These are phyloP conservation scores for Desmodesmus armatus DNA, from an alignment of 139 green algal genomes.

Conservation along the genomic window DNA sequence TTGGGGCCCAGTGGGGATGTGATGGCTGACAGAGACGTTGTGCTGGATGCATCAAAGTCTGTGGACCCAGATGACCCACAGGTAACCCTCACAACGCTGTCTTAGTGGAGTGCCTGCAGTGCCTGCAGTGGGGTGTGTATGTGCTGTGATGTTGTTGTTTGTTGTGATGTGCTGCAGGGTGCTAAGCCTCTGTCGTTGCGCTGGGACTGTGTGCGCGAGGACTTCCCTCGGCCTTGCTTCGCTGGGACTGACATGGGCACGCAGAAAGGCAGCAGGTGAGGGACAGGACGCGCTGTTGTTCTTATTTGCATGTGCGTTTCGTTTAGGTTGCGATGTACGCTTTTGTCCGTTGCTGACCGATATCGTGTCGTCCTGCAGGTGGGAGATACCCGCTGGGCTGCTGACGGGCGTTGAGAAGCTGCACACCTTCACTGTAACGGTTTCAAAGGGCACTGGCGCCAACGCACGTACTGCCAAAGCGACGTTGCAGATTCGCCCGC, in stretches of 20 bases:
- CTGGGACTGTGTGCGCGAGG: background rate
- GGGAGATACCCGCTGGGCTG: background rate
- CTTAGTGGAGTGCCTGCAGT: no score
- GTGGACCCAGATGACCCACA: slow-evolving; percentile 2
- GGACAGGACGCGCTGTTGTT: background rate
- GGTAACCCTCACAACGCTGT: no score
- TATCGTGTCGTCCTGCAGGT: no score
- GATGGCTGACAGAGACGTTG: background rate
- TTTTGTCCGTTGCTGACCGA: no score
- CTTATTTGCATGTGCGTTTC: no score
- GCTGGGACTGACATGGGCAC: background rate
- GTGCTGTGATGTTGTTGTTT: no score
- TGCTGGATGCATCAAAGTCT: background rate
- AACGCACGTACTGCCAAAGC: background rate
- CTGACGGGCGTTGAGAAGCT: background rate
- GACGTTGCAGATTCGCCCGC: background rate
- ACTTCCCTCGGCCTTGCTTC: slow-evolving; percentile 11
- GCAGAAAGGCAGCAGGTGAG: background rate
- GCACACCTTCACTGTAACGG: slow-evolving; percentile 17
- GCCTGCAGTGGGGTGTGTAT: no score
- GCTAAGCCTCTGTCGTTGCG: background rate
- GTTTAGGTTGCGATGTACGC: no score
- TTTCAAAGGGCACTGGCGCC: background rate
- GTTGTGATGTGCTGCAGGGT: background rate
- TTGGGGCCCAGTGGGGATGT: background rate